A percentile compares a stretch with the other conserved stretches of the same genome.
These are phyloP conservation scores for Ophiostoma piceae DNA, from an alignment of 2,329 filamentous ascomycete genomes.

Conservation along the genomic window DNA sequence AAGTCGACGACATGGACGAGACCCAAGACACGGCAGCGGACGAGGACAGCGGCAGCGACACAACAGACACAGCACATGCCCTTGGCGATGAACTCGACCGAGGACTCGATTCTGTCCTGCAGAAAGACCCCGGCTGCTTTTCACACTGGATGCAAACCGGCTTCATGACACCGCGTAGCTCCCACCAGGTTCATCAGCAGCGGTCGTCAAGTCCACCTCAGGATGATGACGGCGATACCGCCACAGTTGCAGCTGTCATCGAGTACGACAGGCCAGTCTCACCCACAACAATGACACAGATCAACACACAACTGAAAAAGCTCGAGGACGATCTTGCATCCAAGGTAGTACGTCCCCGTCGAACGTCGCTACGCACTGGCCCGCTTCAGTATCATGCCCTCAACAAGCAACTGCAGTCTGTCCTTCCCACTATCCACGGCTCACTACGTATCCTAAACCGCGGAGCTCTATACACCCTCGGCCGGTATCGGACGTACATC, in stretches of 20 bases:
- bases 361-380: background rate
- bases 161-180: background rate
- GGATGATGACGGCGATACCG: background rate
- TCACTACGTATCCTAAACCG: slow-evolving; percentile 23
- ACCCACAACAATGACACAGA: background rate
- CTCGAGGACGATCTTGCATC: background rate
- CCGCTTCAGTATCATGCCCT: slow-evolving; percentile 15
- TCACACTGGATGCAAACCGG: background rate
- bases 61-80: background rate
- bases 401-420: slow-evolving; percentile 26
- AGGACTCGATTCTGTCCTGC: background rate
- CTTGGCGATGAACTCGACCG: background rate
- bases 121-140: background rate
- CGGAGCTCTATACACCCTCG: slow-evolving; percentile 28
- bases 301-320: background rate
- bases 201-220: background rate
- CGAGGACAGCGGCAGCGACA: background rate
- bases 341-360: background rate
- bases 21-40: background rate
- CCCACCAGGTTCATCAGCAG: background rate
- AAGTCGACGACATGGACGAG: background rate
- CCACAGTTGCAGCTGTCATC: background rate
- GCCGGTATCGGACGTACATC: background rate
- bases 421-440: slow-evolving; percentile 28
- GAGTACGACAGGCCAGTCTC: background rate